Evolutionary conservation across 176 grass and related monocot genomes (phyloP), one percentile per base, ranked within the genome.

Genomic region (Melocanna baccifera): DNA sequence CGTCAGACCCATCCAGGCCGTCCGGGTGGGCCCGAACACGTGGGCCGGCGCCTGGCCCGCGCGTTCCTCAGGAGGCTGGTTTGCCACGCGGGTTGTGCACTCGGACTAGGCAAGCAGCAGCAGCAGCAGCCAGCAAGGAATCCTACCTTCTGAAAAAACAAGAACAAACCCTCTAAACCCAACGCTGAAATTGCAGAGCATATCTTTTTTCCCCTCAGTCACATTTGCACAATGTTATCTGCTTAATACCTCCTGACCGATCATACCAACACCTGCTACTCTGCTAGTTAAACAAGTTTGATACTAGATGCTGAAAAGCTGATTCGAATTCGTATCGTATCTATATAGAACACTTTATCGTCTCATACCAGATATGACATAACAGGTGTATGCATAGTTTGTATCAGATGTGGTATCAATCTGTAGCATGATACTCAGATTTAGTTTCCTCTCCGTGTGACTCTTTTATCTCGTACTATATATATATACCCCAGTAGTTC

Each of bases 1-100:
- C 84, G 84, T 83, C 45, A 53, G 76, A 87, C 0, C 16, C 16
- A 87, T 87, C 89, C 62, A 2, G 53, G 43, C 43, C 85, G 69
- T 84, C 20, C 34, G 1, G 0, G 84, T 73, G 88, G 88, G 66
- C 40, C 79, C 4, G 4, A 26, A 83, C 83, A 86, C 72, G 83
- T 73, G 83, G 75, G 79, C 66, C 83, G 88, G 83, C 34, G 62
- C 87, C 62, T 22, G 18, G 16, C 0, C 10, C 15, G 12, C 36
- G 79, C 42, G 55, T 12, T 34, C 22, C 41, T 12, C 86, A 10
- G 47, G 32, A 43, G 72, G 22, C 53, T 32, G 62, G 76, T 74
- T 56, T 76, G 53, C 53, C 88, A 89, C 71, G 45, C 71, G 9
- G 83, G 71, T 12, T 37, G 12, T 57, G 76, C 40, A 39, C 81